Percentiles rank a stretch among this genome's conserved stretches.
These are phyloP conservation scores for Phyllosticta citribraziliensis DNA, from an alignment of 2,329 filamentous ascomycete genomes.

Conservation along the genomic window DNA sequence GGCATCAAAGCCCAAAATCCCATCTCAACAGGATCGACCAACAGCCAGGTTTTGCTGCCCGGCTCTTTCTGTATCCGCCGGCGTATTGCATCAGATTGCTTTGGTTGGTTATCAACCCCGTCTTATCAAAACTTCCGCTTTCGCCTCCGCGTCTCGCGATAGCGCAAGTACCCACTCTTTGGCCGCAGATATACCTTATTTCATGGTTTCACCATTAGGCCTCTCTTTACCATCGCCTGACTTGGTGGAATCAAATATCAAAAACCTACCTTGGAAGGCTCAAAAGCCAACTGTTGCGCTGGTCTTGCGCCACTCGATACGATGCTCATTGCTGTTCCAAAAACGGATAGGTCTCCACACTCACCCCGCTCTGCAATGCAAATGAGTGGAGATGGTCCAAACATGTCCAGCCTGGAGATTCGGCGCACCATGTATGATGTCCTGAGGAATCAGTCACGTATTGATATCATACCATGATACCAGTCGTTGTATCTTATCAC, in stretches of 20 bases:
- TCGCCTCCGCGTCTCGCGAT: not conserved
- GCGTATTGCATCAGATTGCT: not conserved
- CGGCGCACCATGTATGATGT: not conserved
- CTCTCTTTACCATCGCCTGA: not conserved
- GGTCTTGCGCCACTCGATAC: not conserved
- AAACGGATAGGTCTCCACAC: not conserved
- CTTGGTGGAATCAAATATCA: not conserved
- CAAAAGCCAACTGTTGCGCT: not conserved
- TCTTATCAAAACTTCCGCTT: not conserved
- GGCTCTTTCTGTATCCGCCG: not conserved
- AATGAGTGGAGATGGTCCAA: not conserved
- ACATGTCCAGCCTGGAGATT: not conserved
- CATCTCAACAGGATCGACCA: not conserved
- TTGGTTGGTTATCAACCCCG: not conserved
- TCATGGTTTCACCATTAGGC: not conserved
- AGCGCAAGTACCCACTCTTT: not conserved
- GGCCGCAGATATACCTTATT: not conserved
- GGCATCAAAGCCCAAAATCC: not conserved
- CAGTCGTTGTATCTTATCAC: not conserved
- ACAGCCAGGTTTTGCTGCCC: not conserved
- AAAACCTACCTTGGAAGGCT: no score
- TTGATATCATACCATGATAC: not conserved
- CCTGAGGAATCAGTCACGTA: not conserved
- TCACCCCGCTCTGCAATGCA: not conserved
- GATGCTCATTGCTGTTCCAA: not conserved